Evolutionary conservation across 139 green algal species (phyloP).

Genomic region (Coccomyxa sp.): DNA sequence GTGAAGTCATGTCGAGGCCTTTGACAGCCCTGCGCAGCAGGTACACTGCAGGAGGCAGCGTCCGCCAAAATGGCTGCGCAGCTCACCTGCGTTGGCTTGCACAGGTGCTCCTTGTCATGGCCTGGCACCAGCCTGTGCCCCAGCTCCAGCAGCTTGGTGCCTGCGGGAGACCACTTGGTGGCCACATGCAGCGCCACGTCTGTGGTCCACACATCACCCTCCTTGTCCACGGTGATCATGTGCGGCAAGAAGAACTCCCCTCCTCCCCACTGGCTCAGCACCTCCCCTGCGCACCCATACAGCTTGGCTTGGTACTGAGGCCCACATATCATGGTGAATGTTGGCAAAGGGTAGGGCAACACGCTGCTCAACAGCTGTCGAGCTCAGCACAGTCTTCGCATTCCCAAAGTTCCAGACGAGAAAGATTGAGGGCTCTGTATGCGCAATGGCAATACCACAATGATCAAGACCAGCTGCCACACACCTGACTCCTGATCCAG

Average conservation of each 20-base stretch:
- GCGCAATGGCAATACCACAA: too few species aligned
- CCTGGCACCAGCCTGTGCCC: conserved; percentile 47
- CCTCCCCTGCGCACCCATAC: conserved; percentile 19
- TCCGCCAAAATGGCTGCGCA: too few species aligned
- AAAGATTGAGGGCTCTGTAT: too few species aligned
- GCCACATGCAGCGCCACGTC: conserved; percentile 54
- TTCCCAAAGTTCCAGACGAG: too few species aligned
- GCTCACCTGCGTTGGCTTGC: conserved; percentile 75
- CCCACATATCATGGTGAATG: too few species aligned
- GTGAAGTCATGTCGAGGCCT: not conserved
- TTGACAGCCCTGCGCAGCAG: too few species aligned
- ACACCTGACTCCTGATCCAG: conserved; percentile 36
- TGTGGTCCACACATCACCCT: conserved; percentile 70
- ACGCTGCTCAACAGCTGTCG: too few species aligned
- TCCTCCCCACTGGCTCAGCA: conserved; percentile 41
- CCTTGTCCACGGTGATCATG: conserved; percentile 60
- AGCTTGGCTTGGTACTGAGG: too few species aligned
- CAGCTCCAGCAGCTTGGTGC: conserved; percentile 51
- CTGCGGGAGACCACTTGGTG: conserved; percentile 48
- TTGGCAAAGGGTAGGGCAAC: too few species aligned
- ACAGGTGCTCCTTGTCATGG: conserved; percentile 45
- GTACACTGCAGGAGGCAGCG: too few species aligned
- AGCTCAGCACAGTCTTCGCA: too few species aligned
- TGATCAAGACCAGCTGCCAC: not conserved
- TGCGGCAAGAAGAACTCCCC: conserved; percentile 76